phyloP scores from a whole-genome alignment of 1,284 basidiomycete genomes.

The Rhodotorula sp. region DNA sequence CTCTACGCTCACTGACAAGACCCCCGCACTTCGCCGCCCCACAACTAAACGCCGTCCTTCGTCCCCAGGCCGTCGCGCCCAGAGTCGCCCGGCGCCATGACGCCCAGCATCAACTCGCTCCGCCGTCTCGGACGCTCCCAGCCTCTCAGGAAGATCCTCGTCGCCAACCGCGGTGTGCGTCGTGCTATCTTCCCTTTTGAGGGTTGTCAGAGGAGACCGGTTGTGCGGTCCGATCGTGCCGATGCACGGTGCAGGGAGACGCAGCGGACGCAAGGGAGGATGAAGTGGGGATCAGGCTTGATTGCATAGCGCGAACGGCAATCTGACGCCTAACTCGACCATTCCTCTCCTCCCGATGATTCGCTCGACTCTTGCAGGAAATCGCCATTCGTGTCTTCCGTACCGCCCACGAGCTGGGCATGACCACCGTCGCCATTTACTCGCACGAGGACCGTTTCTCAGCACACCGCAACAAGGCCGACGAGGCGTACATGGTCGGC shows the following conservation, averaged over 20 bases:
- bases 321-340: background rate
- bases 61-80: conserved; percentile 14
- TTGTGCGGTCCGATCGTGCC: background rate
- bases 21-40: background rate
- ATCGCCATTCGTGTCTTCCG: conserved; percentile 99
- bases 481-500: conserved; percentile 98
- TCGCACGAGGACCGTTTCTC: conserved; percentile 94
- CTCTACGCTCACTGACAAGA: background rate
- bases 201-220: background rate
- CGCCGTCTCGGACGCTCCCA: conserved; percentile 19
- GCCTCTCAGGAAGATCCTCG: conserved; percentile 49
- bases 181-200: background rate
- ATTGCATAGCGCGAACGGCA: background rate
- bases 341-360: no score
- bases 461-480: conserved; percentile 97
- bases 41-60: background rate
- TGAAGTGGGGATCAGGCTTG: background rate
- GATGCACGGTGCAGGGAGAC: background rate
- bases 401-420: conserved; percentile 96
- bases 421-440: conserved; percentile 99
- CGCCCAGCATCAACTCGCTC: conserved; percentile 26
- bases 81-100: conserved; percentile 6
- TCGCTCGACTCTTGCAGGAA: conserved; percentile 60
- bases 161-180: conserved; percentile 90
- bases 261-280: background rate